Base-by-base conservation (phyloP, 441 rosid genomes). In the Sinapis alba region DNA sequence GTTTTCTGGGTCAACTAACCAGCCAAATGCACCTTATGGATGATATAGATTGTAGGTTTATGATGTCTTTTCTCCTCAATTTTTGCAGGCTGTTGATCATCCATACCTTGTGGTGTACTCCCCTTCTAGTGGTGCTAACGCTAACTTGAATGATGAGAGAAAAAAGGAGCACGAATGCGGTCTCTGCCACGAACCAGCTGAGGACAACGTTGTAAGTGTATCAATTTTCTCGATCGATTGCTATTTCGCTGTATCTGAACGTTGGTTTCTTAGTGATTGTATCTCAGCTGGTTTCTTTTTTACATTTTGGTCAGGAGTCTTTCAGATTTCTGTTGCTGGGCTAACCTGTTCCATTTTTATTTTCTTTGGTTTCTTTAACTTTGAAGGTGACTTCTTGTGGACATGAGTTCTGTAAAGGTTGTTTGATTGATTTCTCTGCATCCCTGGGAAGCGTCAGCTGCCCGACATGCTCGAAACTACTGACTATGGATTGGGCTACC, bases 41-140 rank as follows among this genome's bases (percentile, higher is more conserved):
- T 45, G 11, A 59, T 72, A 23, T 23, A 26, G 27, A 20, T 32
- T 32, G 27, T 61, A 72, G 57, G 32, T 56, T 54, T 68, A 26
- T 80, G 59, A 72, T 61, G n/a, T 58, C 41, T 19, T 30, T 34
- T 60, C 69, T 60, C 58, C 66, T 69, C 2, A 38, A 82, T 43
- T 77, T 72, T 38, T 83, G 30, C 88, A 96, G 98, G 98, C 98
- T 73, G 97, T 93, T 81, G 95, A 91, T 86, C 99, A 96, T 83
- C 99, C 98, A 50, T 96, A 93, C 82, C 98, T 96, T 73, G 99
- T 96, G 50, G 94, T 83, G 68, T 86, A 88, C 83, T 96, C 99
- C 9, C 78, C 20, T 78, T 59, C 89, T 78, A 86, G 88, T 53
- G 80, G 83, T 10, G 74, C 34, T 27, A 88, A 83, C 24, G 81